A percentile compares a stretch with the other conserved stretches of the same genome.
Conservation (phyloP, 2,329 filamentous ascomycete species). For the Fusarium sp. region DNA sequence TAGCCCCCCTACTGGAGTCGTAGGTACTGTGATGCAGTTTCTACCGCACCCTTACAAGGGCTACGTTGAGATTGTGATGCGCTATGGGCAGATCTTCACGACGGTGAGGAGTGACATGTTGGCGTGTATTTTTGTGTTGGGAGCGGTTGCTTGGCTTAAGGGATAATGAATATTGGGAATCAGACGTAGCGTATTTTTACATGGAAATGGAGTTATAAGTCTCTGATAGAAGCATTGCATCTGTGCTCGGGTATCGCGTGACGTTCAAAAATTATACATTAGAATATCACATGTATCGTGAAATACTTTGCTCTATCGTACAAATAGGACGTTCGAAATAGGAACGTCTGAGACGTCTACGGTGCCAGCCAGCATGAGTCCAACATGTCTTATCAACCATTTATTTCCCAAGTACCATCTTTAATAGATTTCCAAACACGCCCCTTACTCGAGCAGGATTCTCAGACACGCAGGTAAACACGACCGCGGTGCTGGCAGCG, state of each 20-base stretch:
- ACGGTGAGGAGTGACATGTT: conserved; percentile 80
- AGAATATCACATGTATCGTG: conserved; percentile 3
- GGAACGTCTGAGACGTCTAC: not conserved
- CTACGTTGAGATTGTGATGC: conserved; percentile 69
- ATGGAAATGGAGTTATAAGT: conserved; percentile 17
- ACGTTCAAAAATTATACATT: conserved; percentile 25
- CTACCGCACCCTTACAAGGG: conserved; percentile 72
- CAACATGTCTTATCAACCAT: not conserved
- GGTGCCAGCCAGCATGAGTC: not conserved
- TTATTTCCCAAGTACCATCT: conserved; percentile 58
- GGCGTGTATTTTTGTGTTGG: conserved; percentile 80
- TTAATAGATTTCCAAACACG: conserved; percentile 71
- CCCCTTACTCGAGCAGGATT: conserved; percentile 72
- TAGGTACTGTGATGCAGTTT: conserved; percentile 72
- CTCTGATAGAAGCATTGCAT: not conserved
- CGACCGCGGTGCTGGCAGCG: conserved; percentile 73
- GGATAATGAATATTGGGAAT: conserved; percentile 30
- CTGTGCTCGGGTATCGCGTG: not conserved
- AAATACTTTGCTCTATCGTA: not conserved
- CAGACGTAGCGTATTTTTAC: not conserved
- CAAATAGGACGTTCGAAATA: not conserved
- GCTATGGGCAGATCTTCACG: conserved; percentile 77
- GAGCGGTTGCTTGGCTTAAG: conserved; percentile 62
- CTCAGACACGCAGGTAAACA: conserved; percentile 75
- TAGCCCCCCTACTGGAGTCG: conserved; percentile 67